phyloP scores from a whole-genome alignment of 2,329 filamentous ascomycete species.

The Tolypocladium endophyticum region DNA sequence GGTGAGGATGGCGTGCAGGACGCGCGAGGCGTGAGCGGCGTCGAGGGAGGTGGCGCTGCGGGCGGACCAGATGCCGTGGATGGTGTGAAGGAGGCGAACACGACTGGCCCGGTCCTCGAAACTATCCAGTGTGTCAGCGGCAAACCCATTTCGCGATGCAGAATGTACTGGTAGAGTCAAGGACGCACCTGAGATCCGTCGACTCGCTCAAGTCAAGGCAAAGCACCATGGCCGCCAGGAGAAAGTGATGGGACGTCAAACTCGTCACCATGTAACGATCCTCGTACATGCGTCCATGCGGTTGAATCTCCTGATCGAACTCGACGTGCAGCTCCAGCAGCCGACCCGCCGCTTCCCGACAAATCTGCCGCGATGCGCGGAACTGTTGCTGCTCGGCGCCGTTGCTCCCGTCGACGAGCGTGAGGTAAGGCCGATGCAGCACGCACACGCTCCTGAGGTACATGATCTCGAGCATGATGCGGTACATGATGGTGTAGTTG shows the following conservation, averaged over 20 bases:
- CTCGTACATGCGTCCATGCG: constrained; percentile 39
- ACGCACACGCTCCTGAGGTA: constrained; percentile 38
- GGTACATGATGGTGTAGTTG: constrained; percentile 35
- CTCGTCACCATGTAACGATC: constrained; percentile 44
- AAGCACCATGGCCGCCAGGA: constrained; percentile 49
- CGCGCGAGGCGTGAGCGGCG: constrained; percentile 29
- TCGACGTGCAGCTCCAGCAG: constrained; percentile 37
- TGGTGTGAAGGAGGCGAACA: constrained; percentile 25
- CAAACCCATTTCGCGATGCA: neutral
- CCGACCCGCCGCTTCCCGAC: constrained; percentile 30
- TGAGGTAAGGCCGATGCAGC: constrained; percentile 37
- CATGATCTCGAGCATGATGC: constrained; percentile 36
- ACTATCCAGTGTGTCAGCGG: constrained; percentile 3
- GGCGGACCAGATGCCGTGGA: constrained; percentile 31
- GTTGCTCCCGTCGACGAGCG: constrained; percentile 15
- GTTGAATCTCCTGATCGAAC: constrained; percentile 31
- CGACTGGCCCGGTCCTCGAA: constrained; percentile 21
- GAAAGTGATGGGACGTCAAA: constrained; percentile 44
- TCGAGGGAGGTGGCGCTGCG: constrained; percentile 27
- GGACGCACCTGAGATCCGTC: constrained; percentile 21
- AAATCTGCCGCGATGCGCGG: constrained; percentile 27
- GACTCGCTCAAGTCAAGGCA: constrained; percentile 39
- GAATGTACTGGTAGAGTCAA: neutral
- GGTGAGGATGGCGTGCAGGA: constrained; percentile 31
- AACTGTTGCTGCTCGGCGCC: constrained; percentile 20